Percentiles rank a stretch among this genome's conserved stretches.
Conservation (phyloP, 1,139 yeast species). For the Lodderomyces orthopsilosis region DNA sequence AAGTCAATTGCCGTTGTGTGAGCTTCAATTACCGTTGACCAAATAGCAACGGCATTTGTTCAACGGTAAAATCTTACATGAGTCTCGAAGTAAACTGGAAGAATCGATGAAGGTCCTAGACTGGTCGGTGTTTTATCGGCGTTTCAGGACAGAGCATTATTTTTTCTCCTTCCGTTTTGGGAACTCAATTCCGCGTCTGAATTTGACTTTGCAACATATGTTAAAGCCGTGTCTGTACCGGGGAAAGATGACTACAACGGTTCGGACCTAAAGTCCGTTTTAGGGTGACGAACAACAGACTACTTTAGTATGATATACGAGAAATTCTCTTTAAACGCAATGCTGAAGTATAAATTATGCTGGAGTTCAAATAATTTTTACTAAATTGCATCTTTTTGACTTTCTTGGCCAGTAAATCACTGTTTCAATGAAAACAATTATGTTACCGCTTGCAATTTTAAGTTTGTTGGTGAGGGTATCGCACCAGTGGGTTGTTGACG, state of each 20-base stretch:
- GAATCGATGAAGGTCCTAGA: too few species aligned
- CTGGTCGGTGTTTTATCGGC: neutral
- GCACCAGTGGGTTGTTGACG: neutral
- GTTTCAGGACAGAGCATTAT: neutral
- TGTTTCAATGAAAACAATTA: neutral
- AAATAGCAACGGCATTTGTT: too few species aligned
- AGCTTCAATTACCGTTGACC: too few species aligned
- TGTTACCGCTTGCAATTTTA: neutral
- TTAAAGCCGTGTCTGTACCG: neutral
- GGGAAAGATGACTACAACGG: neutral
- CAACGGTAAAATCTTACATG: too few species aligned
- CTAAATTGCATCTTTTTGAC: too few species aligned
- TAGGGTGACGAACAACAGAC: neutral
- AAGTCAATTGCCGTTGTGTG: too few species aligned
- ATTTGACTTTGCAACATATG: neutral
- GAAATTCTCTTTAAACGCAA: neutral
- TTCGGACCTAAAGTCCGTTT: neutral
- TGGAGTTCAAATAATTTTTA: too few species aligned
- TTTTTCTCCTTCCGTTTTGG: neutral
- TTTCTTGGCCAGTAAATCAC: too few species aligned
- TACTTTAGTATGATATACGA: neutral
- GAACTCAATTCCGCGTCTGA: neutral
- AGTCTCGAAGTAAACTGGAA: too few species aligned
- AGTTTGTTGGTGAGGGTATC: neutral
- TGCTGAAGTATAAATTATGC: too few species aligned